Base-by-base conservation (phyloP, 257 asterid genomes). In the Gardenia jasminoides region DNA sequence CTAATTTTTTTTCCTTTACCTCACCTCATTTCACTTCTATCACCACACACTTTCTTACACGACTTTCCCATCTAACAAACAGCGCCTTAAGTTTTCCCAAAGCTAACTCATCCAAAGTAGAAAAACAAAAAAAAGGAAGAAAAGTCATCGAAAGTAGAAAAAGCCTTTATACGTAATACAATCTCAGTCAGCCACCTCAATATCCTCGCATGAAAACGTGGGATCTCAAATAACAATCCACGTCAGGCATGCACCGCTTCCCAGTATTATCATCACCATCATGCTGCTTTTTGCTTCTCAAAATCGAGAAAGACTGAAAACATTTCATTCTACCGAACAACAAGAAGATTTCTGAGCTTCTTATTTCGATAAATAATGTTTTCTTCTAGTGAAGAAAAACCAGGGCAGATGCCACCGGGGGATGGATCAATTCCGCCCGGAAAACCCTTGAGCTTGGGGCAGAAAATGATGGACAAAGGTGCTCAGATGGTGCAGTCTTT, bases 341-440 rank as follows among this genome's bases (percentile, higher is more conserved):
- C 16, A 16, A 19, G 61, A 52, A 52, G 24, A 52, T 52, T 52
- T 52, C 22, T 52, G 61, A 52, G 24, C 13, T 13, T 52, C 1
- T 15, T 0, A 10, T 20, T 6, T 4, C 10, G 3, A 7, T 7
- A 28, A 58, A 17, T 24, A 12, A 73, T 73, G 77, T 24, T 54
- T 6, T 52, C 77, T n/a, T 54, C 77, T 26, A 73, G 77, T n/a
- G 77, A 31, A 30, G 77, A 59, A 48, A 54, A 52, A 19, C 67
- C 77, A 20, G 77, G 77, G 50, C 66, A 10, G 13, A 52, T 54
- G 77, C 77, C 77, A 30, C 50, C 41, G 12, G 77, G 96, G 1
- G 92, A 87, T 76, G 93, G 92, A 0, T 86, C 94, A 0, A 74
- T 76, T n/a, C 89, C 97, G 10, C 96, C 98, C 22, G 98, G 98